These are phyloP conservation scores for Candida michaelii DNA, from an alignment of 805 yeast species.

Conservation along the genomic window DNA sequence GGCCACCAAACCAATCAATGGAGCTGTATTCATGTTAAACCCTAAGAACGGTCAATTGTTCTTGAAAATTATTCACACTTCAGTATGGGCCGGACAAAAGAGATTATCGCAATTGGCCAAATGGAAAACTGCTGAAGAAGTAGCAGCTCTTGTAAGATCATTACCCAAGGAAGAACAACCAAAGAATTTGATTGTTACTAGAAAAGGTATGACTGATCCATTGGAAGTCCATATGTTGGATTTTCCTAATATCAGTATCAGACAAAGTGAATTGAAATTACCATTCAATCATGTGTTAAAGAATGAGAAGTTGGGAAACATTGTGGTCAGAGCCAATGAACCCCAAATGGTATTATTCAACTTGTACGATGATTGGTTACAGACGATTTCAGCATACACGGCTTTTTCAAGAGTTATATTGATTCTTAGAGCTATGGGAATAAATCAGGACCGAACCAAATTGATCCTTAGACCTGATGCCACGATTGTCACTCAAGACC, in stretches of 20 bases:
- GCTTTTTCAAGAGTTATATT: slow-evolving; percentile 88
- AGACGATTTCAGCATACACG: slow-evolving; percentile 78
- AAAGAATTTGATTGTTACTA: slow-evolving; percentile 81
- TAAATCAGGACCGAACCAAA: slow-evolving; percentile 75
- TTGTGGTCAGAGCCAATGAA: slow-evolving; percentile 83
- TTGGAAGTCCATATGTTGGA: slow-evolving; percentile 95
- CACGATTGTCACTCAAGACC: slow-evolving; percentile 63
- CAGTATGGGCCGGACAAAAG: slow-evolving; percentile 97
- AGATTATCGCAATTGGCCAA: slow-evolving; percentile 90
- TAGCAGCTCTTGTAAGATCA: slow-evolving; percentile 84
- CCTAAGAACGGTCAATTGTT: slow-evolving; percentile 90
- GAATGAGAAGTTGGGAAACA: slow-evolving; percentile 73
- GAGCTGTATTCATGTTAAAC: slow-evolving; percentile 85
- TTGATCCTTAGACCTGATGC: slow-evolving; percentile 74
- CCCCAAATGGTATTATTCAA: slow-evolving; percentile 92
- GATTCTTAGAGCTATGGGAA: slow-evolving; percentile 77
- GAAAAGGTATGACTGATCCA: slow-evolving; percentile 92
- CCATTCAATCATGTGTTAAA: slow-evolving; percentile 88
- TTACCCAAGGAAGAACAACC: slow-evolving; percentile 94
- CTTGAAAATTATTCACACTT: slow-evolving; percentile 85
- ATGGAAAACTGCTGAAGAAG: slow-evolving; percentile 99
- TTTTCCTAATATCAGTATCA: slow-evolving; percentile 85
- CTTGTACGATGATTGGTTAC: slow-evolving; percentile 92
- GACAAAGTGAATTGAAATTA: slow-evolving; percentile 84
- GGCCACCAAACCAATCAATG: slow-evolving; percentile 90